These are phyloP conservation scores for Cinnamomum micranthum DNA, from an alignment of 164 flowering plant species.

Conservation along the genomic window DNA sequence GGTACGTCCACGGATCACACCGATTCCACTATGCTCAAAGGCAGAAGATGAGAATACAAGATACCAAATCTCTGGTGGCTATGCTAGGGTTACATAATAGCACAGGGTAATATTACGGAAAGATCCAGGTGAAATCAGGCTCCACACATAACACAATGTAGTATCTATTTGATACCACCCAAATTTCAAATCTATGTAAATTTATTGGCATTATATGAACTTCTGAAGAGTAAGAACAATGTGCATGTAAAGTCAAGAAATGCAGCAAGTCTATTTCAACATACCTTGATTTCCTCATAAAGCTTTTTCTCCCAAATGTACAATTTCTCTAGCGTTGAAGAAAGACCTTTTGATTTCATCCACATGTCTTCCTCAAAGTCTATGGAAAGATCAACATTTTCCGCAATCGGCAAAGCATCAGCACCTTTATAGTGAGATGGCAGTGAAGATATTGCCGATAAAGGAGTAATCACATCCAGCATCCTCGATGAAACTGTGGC, in stretches of 20 bases:
- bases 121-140: too few relatives aligned
- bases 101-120: too few relatives aligned
- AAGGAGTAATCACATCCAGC: conserved; percentile 62
- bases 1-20: too few relatives aligned
- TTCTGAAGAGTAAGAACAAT: too few relatives aligned
- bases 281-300: conserved; percentile 91
- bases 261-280: not conserved
- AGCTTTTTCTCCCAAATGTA: conserved; percentile 96
- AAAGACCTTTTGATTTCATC: conserved; percentile 48
- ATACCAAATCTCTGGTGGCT: too few relatives aligned
- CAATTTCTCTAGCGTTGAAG: conserved; percentile 75
- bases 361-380: conserved; percentile 47
- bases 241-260: not conserved
- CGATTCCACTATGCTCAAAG: too few relatives aligned
- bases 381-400: conserved; percentile 22
- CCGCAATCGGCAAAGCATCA: conserved; percentile 38
- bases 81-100: too few relatives aligned
- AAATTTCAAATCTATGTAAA: too few relatives aligned
- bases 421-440: conserved; percentile 52
- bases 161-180: too few relatives aligned
- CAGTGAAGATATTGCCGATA: conserved; percentile 48
- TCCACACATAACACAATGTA: too few relatives aligned
- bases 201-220: too few relatives aligned
- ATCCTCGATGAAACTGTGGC: conserved; percentile 71
- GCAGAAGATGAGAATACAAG: too few relatives aligned